Evolutionary conservation across 2,329 filamentous ascomycete genomes (phyloP).

Genomic region (Colletotrichum sp.): DNA sequence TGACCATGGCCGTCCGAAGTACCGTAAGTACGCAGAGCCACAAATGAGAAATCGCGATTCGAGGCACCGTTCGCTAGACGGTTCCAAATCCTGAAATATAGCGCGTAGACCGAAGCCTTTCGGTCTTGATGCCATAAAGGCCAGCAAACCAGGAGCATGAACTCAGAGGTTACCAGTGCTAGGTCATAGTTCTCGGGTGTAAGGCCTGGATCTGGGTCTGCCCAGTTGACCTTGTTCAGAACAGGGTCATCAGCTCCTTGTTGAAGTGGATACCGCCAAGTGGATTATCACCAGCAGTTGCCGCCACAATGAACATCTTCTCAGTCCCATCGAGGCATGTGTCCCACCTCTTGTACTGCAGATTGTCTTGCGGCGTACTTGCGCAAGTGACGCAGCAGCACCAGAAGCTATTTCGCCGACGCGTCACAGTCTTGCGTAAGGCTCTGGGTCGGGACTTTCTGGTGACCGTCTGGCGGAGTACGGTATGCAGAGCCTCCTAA

Average conservation of each 20-base stretch:
- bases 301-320: background rate
- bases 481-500: background rate
- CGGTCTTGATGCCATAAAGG: background rate
- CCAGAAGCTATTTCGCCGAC: background rate
- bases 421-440: background rate
- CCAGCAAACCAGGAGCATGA: background rate
- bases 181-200: background rate
- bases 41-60: background rate
- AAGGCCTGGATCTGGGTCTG: background rate
- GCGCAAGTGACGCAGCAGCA: background rate
- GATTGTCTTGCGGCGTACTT: background rate
- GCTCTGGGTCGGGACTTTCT: background rate
- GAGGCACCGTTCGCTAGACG: background rate
- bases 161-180: rapidly evolving
- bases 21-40: background rate
- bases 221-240: background rate
- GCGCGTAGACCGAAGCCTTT: background rate
- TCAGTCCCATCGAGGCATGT: background rate
- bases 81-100: background rate
- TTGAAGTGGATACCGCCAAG: background rate
- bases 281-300: background rate
- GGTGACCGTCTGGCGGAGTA: background rate
- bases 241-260: background rate
- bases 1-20: background rate
- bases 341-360: background rate